These are phyloP conservation scores for Stramenopiles sp. DNA, from an alignment of 352 stramenopile species.

Conservation along the genomic window DNA sequence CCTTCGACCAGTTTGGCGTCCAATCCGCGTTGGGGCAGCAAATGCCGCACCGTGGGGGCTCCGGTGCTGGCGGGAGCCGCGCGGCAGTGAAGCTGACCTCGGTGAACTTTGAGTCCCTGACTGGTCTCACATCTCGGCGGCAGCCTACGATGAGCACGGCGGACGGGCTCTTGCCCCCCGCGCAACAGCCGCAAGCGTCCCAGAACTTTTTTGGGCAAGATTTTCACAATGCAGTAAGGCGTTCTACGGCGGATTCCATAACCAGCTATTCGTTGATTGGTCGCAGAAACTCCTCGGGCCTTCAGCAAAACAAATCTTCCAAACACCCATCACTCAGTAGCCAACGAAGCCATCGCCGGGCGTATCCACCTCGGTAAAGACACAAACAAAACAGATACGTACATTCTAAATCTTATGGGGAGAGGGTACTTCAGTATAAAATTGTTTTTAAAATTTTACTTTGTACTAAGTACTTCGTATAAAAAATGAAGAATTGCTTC, in stretches of 20 bases:
- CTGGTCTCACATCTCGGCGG: background rate
- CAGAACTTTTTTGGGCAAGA: conserved; percentile 8
- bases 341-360: background rate
- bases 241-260: background rate
- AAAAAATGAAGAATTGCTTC: background rate
- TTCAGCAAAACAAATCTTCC: background rate
- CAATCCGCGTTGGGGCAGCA: conserved; percentile 4
- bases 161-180: too few relatives aligned
- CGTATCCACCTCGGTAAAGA: background rate
- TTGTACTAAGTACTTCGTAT: background rate
- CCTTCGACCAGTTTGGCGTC: conserved; percentile 14
- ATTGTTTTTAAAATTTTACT: background rate
- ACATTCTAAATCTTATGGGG: background rate
- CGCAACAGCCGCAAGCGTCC: too few relatives aligned
- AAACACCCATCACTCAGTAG: background rate
- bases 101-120: conserved; percentile 21
- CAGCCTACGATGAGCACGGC: conserved; percentile 5
- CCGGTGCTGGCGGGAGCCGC: conserved; percentile 14
- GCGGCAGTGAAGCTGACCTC: conserved; percentile 20
- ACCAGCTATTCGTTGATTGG: conserved; percentile 11
- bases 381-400: background rate
- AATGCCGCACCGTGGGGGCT: background rate
- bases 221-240: background rate
- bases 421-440: background rate
- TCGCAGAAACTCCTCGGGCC: background rate